These are phyloP conservation scores for Phylloporus sp. DNA, from an alignment of 768 basidiomycete genomes.

Conservation along the genomic window DNA sequence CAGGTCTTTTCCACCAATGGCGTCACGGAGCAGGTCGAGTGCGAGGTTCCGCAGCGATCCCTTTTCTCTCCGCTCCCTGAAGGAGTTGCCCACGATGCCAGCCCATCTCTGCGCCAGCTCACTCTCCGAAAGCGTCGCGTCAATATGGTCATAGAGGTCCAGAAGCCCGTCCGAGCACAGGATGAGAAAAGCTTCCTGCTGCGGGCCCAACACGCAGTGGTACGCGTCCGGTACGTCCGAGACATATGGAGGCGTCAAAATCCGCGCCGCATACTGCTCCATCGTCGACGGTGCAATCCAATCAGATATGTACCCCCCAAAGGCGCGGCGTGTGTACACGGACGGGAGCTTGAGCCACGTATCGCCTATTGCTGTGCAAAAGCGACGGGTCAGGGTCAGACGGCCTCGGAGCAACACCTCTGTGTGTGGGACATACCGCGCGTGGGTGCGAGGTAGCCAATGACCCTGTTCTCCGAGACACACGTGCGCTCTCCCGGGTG, in stretches of 20 bases:
- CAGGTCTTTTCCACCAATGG: conserved; percentile 40
- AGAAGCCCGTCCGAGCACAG: conserved; percentile 46
- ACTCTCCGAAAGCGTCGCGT: conserved; percentile 18
- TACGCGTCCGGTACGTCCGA: conserved; percentile 40
- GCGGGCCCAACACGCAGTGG: conserved; percentile 30
- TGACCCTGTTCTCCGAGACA: conserved; percentile 30
- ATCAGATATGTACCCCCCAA: conserved; percentile 22
- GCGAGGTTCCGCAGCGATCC: conserved; percentile 33
- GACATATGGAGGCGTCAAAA: conserved; percentile 45
- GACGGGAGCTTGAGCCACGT: conserved; percentile 34
- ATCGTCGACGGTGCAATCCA: conserved; percentile 20
- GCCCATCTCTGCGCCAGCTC: conserved; percentile 36
- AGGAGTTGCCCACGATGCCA: conserved; percentile 25
- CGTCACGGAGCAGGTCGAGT: conserved; percentile 38
- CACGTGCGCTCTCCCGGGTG: conserved; percentile 31
- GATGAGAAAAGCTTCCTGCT: conserved; percentile 33
- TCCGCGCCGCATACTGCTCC: conserved; percentile 30
- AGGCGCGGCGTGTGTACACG: conserved; percentile 30
- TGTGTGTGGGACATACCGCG: conserved; percentile 34
- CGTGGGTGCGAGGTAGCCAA: conserved; percentile 38
- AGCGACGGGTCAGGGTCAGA: conserved; percentile 16
- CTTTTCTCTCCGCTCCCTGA: conserved; percentile 19
- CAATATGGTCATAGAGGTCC: conserved; percentile 36
- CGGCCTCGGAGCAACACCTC: not conserved
- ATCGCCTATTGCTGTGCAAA: conserved; percentile 32